phyloP scores from a whole-genome alignment of 148 eudicot genomes.

The Rhododendron ferrugineum region DNA sequence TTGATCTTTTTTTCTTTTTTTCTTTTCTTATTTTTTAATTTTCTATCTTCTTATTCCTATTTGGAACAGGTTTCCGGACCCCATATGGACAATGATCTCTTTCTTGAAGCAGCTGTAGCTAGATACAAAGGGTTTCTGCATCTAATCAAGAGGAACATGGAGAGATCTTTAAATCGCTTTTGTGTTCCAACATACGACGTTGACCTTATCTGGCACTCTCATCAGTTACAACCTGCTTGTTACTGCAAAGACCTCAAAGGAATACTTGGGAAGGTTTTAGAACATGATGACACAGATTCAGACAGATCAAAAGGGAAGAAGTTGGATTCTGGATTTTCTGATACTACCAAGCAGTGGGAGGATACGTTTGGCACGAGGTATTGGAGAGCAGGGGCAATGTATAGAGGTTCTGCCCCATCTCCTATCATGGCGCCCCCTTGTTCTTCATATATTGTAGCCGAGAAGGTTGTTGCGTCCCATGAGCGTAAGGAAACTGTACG shows the following conservation, averaged over 20 bases:
- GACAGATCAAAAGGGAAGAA: constrained; percentile 91
- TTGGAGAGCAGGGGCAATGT: constrained; percentile 97
- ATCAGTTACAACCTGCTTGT: constrained; percentile 66
- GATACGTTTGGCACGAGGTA: constrained; percentile 75
- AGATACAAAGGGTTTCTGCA: constrained; percentile 94
- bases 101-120: constrained; percentile 79
- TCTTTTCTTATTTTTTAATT: background rate
- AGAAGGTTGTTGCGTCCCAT: constrained; percentile 24
- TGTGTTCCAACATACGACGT: constrained; percentile 93
- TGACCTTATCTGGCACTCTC: constrained; percentile 98
- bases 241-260: constrained; percentile 60
- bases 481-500: constrained; percentile 21
- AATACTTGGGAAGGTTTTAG: constrained; percentile 70
- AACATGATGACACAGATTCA: constrained; percentile 94
- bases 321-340: constrained; percentile 78
- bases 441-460: constrained; percentile 25
- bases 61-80: constrained; percentile 63
- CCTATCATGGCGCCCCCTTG: constrained; percentile 52
- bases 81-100: constrained; percentile 54
- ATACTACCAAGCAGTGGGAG: constrained; percentile 77
- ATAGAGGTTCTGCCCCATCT: constrained; percentile 64
- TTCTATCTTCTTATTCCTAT: background rate
- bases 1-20: background rate
- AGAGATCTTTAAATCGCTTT: constrained; percentile 50
- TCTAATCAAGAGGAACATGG: constrained; percentile 71